These are phyloP conservation scores for Cucumis hystrix DNA, from an alignment of 306 rosid genomes.

Conservation along the genomic window DNA sequence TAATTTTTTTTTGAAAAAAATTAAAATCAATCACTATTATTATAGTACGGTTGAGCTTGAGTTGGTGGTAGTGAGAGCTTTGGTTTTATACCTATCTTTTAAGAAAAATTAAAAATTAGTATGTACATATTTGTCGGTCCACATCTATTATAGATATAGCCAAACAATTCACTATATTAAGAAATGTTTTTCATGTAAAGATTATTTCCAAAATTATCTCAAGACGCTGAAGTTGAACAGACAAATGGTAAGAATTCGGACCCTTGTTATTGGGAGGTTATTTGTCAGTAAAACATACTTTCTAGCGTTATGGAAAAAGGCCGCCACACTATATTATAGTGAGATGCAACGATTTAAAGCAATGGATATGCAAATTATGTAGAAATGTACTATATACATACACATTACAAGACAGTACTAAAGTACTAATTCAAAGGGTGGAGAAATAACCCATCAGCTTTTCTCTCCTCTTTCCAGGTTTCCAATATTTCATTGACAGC, in stretches of 20 bases:
- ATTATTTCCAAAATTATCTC: neutral
- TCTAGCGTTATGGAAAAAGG: neutral
- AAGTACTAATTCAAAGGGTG: conserved; percentile 5
- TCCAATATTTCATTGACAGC: conserved; percentile 53
- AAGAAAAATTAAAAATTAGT: too few species aligned
- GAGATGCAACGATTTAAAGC: neutral
- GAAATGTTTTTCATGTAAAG: too few species aligned
- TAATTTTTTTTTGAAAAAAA: too few species aligned
- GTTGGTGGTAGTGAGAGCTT: too few species aligned
- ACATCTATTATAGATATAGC: too few species aligned
- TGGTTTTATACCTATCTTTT: too few species aligned
- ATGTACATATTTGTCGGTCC: too few species aligned
- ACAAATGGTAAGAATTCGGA: neutral
- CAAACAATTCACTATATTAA: too few species aligned
- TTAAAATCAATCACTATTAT: too few species aligned
- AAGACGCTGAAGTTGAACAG: neutral
- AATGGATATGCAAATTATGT: neutral
- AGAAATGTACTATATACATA: neutral
- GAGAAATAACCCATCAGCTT: conserved; percentile 23
- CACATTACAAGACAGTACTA: neutral
- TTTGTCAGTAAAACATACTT: neutral
- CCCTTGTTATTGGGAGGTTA: neutral
- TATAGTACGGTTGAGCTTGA: too few species aligned
- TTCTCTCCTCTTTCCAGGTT: conserved; percentile 62
- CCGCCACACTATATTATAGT: neutral